Evolutionary conservation across 2,329 filamentous ascomycete species (phyloP), one percentile per base, ranked within the genome.

Genomic region (Cladosporium austrohemisphaericum): DNA sequence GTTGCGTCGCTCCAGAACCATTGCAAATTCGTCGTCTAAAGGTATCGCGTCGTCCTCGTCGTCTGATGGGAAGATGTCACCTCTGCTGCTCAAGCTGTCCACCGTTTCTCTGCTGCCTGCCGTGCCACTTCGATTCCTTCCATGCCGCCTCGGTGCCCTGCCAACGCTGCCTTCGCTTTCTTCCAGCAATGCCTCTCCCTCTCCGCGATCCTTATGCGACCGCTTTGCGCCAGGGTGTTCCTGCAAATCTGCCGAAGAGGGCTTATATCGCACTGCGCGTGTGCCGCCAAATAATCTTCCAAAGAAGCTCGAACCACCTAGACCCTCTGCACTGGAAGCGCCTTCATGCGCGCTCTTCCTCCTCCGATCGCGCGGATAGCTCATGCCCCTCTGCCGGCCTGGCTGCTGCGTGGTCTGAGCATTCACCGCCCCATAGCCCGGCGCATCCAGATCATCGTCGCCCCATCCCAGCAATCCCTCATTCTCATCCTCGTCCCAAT

Each of bases 1-100:
- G 3, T 57, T 56, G 23, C 85, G 81, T 45, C 86, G 80, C 52
- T 90, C 84, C 53, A 96, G 75, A 3, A 84, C 82, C 65, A 95
- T 84, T 2, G 90, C 88, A 59, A 97, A 94, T 62, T 96, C 91
- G 63, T 96, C 92, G 60, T 92, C 88, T 14, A 97, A 71, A 10
- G 90, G 88, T n/a, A 95, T 81, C 1, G 92, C 92, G 68, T 97
- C 92, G 65, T 95, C 91, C 55, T 68, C 61, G 52, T 94, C 89
- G 46, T 91, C 89, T 60, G 90, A 95, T 0, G 89, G 89, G 57
- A 96, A 93, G 10, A 97, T 73, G 68, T 97, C 92, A 2, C 90
- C 90, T 38, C 92, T 77, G 9, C 90, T 95, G 60, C 91, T 86
- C 55, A 86, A 83, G 5, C 91, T 95, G 64, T 92, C 90, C 22